Evolutionary conservation across 768 basidiomycete genomes (phyloP).

Genomic region (Fomitopsis serialis): DNA sequence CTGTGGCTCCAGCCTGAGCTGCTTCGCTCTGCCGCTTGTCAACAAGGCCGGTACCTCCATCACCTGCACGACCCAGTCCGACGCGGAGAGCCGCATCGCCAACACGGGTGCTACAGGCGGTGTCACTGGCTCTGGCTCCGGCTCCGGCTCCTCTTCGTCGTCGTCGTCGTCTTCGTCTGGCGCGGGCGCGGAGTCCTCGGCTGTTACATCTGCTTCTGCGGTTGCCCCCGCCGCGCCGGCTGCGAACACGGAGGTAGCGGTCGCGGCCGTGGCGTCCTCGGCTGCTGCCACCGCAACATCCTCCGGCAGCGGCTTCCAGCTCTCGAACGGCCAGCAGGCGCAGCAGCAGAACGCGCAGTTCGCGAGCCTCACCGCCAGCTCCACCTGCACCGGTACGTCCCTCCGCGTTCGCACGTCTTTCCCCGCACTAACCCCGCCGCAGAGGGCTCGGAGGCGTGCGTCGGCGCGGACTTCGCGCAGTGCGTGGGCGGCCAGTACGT

Average conservation of each 20-base stretch:
- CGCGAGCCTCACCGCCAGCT: slow-evolving; percentile 19
- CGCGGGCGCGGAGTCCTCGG: not conserved
- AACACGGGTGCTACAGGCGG: slow-evolving; percentile 29
- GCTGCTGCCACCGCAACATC: slow-evolving; percentile 8
- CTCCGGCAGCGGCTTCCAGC: slow-evolving; percentile 10
- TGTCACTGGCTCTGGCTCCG: slow-evolving; percentile 13
- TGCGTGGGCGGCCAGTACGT: slow-evolving; percentile 34
- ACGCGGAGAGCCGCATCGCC: slow-evolving; percentile 29
- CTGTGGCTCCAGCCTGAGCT: slow-evolving; percentile 27
- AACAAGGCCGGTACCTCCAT: slow-evolving; percentile 35
- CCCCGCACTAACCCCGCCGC: not conserved
- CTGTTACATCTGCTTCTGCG: not conserved
- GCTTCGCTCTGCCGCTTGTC: slow-evolving; percentile 40
- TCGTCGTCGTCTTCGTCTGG: slow-evolving; percentile 6
- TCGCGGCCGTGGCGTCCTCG: not conserved
- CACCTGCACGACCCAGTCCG: slow-evolving; percentile 31
- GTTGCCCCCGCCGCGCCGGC: not conserved
- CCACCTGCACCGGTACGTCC: slow-evolving; percentile 19
- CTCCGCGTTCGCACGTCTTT: not conserved
- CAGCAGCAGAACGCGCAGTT: slow-evolving; percentile 29
- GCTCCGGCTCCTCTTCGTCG: not conserved
- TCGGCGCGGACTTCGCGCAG: slow-evolving; percentile 34
- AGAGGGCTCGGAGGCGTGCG: slow-evolving; percentile 33
- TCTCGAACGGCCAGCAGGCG: slow-evolving; percentile 28
- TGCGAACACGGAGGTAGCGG: too few relatives aligned